Base-by-base conservation (phyloP, 192 early-diverging fungal species). In the Gaertneriomyces sp. region DNA sequence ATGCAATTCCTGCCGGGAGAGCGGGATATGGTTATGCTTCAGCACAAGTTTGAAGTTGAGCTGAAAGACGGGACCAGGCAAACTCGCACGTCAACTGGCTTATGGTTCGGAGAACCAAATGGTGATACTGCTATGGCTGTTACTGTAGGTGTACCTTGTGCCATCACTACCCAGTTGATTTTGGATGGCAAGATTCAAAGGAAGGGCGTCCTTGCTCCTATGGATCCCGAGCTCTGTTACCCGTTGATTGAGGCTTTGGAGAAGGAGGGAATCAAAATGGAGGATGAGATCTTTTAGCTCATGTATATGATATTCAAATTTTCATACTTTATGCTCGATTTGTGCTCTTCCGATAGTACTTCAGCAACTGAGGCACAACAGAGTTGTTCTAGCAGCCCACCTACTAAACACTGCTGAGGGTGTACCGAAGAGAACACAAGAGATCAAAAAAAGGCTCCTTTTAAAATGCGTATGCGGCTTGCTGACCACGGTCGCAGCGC, bases 11-110 rank as follows among this genome's bases (percentile, higher is more conserved):
- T 76, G 61, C 80, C 84, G 62, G 87, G 86, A 45, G 96, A 98
- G 77, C 87, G 95, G 68, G 96, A 98, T 77, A 89, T 98, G 88
- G 92, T 96, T 53, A 88, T 98, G 76, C 85, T 98, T 73, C 96
- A 97, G 79, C 96, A 98, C 85, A 87, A 87, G 74, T 98, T 98
- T 72, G 95, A 92, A 70, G 82, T 96, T 44, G 93, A 96, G 78
- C 80, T 87, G 72, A 90, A 89, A 79, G 87, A 95, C 70, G 94
- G 74, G 45, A 64, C 65, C 52, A 67, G 85, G 76, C 85, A 95
- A 81, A 91, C 91, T 39, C 91, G 92, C 74, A 81, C 68, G 19
- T 78, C 77, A 5, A 85, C 83, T 8, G 76, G 82, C 20, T 66
- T 81, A 11, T 82, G 82, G 75, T 83, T 74, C 69, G 83, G 83